phyloP scores from a whole-genome alignment of 2,329 filamentous ascomycete genomes.

The Beauveria rudraprayagi region DNA sequence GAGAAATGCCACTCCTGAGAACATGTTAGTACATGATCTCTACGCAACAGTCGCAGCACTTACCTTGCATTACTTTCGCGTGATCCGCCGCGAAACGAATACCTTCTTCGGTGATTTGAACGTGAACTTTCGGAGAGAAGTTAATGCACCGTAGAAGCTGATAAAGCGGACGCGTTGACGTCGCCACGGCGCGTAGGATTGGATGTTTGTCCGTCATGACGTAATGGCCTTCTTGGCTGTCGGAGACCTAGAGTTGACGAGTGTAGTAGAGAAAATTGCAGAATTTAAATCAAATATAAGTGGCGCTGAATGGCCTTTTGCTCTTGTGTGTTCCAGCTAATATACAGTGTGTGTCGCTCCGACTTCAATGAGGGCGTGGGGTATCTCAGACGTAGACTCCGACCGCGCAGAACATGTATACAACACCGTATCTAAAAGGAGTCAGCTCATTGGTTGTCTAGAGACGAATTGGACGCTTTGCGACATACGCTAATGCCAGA shows the following conservation, averaged over 20 bases:
- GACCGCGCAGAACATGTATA: constrained; percentile 98
- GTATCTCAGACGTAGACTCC: constrained; percentile 89
- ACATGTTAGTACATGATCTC: constrained; percentile 6
- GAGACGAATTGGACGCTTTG: constrained; percentile 5
- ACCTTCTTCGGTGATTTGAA: constrained; percentile 75
- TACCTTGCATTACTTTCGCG: constrained; percentile 83
- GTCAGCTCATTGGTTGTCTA: constrained; percentile 14
- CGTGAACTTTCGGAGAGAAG: constrained; percentile 49
- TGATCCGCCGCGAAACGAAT: constrained; percentile 85
- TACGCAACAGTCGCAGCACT: not conserved
- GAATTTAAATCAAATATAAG: constrained; percentile 16
- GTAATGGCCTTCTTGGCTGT: constrained; percentile 10
- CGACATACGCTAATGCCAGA: constrained; percentile 74
- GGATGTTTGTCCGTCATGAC: constrained; percentile 33
- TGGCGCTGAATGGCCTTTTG: constrained; percentile 23
- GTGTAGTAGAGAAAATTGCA: constrained; percentile 14
- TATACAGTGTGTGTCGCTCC: constrained; percentile 26
- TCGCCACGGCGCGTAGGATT: constrained; percentile 68
- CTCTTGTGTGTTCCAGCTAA: constrained; percentile 27
- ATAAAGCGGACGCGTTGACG: constrained; percentile 68
- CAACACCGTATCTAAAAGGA: constrained; percentile 68
- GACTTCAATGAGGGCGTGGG: constrained; percentile 26
- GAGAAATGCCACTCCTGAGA: constrained; percentile 58
- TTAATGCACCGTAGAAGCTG: constrained; percentile 51
- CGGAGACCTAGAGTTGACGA: constrained; percentile 8